Evolutionary conservation across 495 filamentous ascomycete species (phyloP).

Genomic region (Pseudoneurospora amorphoporcata): DNA sequence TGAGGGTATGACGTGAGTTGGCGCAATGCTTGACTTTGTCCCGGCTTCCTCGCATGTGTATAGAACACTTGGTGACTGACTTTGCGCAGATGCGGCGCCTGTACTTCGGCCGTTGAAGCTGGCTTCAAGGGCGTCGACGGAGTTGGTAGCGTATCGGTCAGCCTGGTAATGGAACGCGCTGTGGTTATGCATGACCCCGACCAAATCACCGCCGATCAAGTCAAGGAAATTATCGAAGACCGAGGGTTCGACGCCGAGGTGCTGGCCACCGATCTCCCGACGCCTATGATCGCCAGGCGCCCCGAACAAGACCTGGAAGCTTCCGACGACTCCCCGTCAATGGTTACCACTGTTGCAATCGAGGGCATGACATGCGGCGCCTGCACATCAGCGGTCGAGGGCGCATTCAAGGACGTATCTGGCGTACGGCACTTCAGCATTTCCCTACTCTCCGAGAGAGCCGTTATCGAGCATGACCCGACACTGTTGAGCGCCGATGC

Average conservation of each 20-base stretch:
- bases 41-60: background rate
- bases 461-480: conserved; percentile 78
- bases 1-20: conserved; percentile 72
- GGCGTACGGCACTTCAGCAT: conserved; percentile 86
- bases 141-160: conserved; percentile 75
- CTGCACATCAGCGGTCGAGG: conserved; percentile 84
- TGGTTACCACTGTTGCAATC: conserved; percentile 73
- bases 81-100: conserved; percentile 54
- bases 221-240: conserved; percentile 84
- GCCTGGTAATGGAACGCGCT: conserved; percentile 83
- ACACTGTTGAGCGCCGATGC: conserved; percentile 53
- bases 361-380: conserved; percentile 97
- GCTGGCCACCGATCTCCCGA: conserved; percentile 65
- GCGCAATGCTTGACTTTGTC: background rate
- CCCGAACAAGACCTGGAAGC: conserved; percentile 1
- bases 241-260: conserved; percentile 90
- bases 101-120: conserved; percentile 75
- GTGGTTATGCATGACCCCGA: conserved; percentile 81
- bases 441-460: conserved; percentile 83
- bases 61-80: background rate
- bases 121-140: conserved; percentile 76
- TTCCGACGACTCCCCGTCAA: conserved; percentile 20
- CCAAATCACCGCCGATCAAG: conserved; percentile 56
- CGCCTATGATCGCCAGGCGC: conserved; percentile 25
- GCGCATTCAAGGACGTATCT: conserved; percentile 63